These are phyloP conservation scores for Yarrowia galli DNA, from an alignment of 1,139 yeast species.

Conservation along the genomic window DNA sequence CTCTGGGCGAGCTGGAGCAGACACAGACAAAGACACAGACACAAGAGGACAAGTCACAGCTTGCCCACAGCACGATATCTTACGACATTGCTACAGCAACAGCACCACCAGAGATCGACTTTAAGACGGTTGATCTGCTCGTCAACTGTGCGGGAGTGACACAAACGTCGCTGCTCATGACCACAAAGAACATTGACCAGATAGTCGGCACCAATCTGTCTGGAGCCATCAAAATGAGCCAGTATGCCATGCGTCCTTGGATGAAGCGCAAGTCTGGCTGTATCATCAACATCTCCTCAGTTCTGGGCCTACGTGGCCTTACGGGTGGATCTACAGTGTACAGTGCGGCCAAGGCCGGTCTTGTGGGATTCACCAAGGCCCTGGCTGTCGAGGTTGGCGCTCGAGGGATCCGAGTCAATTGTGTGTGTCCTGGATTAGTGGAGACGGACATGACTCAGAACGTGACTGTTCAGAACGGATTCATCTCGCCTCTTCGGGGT, in stretches of 20 bases:
- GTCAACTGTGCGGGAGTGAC: constrained; percentile 79
- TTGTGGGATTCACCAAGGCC: constrained; percentile 66
- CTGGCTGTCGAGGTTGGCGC: constrained; percentile 68
- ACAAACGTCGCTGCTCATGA: constrained; percentile 21
- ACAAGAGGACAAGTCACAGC: background rate
- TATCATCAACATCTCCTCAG: constrained; percentile 76
- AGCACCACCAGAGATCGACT: constrained; percentile 41
- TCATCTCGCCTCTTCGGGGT: constrained; percentile 12
- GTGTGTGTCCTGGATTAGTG: constrained; percentile 77
- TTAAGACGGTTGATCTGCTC: constrained; percentile 54
- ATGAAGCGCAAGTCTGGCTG: constrained; percentile 45
- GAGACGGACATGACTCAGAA: constrained; percentile 72
- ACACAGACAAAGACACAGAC: constrained; percentile 23
- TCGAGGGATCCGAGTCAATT: constrained; percentile 63
- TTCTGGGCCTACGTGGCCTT: constrained; percentile 60
- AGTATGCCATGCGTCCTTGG: constrained; percentile 24
- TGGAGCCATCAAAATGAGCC: constrained; percentile 32
- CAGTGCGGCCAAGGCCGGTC: constrained; percentile 81
- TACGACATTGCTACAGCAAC: constrained; percentile 57
- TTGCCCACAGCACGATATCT: constrained; percentile 3
- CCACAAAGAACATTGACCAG: constrained; percentile 16
- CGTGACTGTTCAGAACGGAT: constrained; percentile 14
- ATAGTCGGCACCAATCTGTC: constrained; percentile 15
- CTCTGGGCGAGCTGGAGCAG: constrained; percentile 50
- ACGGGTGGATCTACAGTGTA: constrained; percentile 75